Evolutionary conservation across 2,329 filamentous ascomycete genomes (phyloP).

Genomic region (Cladosporium sp.): DNA sequence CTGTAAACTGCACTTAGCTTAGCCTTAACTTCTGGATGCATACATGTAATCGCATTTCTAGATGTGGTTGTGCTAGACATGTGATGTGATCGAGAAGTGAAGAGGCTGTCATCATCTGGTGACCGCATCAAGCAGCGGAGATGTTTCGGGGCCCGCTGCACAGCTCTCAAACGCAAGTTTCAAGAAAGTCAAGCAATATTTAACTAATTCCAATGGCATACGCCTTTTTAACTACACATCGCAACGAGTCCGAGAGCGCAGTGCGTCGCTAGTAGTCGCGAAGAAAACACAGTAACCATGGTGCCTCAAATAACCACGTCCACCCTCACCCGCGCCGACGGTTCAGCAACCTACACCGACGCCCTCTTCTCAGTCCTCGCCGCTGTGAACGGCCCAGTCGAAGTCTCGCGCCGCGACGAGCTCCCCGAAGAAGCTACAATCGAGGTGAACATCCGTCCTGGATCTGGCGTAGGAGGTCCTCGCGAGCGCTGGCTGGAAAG

Average conservation of each 20-base stretch:
- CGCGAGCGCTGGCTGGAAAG: conserved; percentile 71
- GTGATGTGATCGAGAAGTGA: too few relatives aligned
- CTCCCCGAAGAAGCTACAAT: conserved; percentile 85
- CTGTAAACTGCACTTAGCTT: too few relatives aligned
- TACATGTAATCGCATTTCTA: too few relatives aligned
- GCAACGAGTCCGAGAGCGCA: too few relatives aligned
- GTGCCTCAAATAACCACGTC: conserved; percentile 30
- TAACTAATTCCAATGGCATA: not conserved
- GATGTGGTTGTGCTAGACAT: too few relatives aligned
- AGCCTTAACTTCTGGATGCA: too few relatives aligned
- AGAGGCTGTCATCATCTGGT: too few relatives aligned
- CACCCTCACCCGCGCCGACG: conserved; percentile 66
- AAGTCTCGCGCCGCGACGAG: conserved; percentile 83
- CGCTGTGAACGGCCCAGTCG: conserved; percentile 87
- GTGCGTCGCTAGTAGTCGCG: too few relatives aligned
- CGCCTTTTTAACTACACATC: too few relatives aligned
- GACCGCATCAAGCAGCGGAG: too few relatives aligned
- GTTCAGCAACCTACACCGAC: conserved; percentile 72
- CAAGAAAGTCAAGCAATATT: not conserved
- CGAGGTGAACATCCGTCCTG: conserved; percentile 85
- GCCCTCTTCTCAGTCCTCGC: conserved; percentile 77
- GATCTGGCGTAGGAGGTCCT: conserved; percentile 67
- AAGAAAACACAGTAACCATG: not conserved
- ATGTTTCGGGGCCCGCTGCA: too few relatives aligned
- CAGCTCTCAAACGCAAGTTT: not conserved